Conservation (phyloP, 768 basidiomycete species). For the Termitomyces sp. region DNA sequence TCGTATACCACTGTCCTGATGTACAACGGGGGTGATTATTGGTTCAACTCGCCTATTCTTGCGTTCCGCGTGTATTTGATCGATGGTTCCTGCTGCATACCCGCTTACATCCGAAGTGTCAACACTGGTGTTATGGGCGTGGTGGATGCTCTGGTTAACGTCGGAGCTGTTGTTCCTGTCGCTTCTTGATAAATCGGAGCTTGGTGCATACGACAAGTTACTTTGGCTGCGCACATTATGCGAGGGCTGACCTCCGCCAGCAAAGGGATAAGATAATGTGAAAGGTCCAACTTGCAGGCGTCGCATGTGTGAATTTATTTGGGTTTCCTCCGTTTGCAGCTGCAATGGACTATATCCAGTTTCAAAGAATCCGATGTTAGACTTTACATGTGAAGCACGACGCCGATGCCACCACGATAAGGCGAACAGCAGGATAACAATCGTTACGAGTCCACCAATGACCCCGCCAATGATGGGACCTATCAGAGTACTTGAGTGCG, state of each 20-base stretch:
- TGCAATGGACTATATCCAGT: background rate
- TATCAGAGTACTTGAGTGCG: background rate
- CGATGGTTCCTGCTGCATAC: background rate
- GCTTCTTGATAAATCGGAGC: background rate
- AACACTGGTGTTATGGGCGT: background rate
- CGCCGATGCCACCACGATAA: background rate
- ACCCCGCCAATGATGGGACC: constrained; percentile 11
- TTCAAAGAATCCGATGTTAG: background rate
- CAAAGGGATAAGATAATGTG: background rate
- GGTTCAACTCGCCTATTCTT: background rate
- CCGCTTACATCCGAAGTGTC: background rate
- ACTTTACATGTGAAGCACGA: background rate
- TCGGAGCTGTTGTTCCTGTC: background rate
- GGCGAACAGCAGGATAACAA: background rate
- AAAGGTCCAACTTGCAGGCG: background rate
- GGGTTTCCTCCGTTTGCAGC: background rate
- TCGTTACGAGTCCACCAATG: background rate
- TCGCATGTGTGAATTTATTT: background rate
- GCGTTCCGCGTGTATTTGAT: background rate
- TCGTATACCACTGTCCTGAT: constrained; percentile 8
- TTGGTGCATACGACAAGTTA: background rate
- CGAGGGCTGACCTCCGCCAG: background rate
- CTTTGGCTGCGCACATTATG: background rate
- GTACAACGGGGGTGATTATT: background rate
- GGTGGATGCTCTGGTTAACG: background rate